Base-by-base conservation (phyloP, 1,284 basidiomycete genomes). In the Papiliotrema nemorosa region DNA sequence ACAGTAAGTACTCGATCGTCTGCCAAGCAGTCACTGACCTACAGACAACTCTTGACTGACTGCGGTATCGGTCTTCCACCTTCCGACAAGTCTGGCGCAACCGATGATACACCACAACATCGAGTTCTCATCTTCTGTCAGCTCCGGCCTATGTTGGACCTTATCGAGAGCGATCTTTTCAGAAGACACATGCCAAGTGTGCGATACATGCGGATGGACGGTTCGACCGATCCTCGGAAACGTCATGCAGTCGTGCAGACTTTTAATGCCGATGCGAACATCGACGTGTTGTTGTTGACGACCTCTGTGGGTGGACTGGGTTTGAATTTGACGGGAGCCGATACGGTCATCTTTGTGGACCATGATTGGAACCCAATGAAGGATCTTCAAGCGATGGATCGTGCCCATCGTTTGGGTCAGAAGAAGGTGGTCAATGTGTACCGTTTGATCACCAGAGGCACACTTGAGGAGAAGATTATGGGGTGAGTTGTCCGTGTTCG, bases 281-380 rank as follows among this genome's bases (percentile, higher is more conserved):
- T 99, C 65, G 96, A 99, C 72, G 94, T 92, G 57, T 78, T 99
- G 21, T 79, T 99, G 18, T 80, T 99, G 53, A 99, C 96, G 0
- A 99, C 96, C 0, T 90, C 92, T 58, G 94, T 99, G 41, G 96
- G 96, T 54, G 96, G 96, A 5, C 78, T 99, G 13, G 96, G 96
- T 1, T 76, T 99, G 60, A 99, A 96, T 20, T 78, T 99, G 59
- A 99, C 96, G 0, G 94, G 96, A 22, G 96, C 96, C 9, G 96
- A 98, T 72, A 98, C 96, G 1, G 96, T 99, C 59, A 97, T 99
- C 58, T 98, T 99, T 66, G 91, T 98, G 43, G 96, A 99, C 72
- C 96, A 98, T 72, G 96, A 99, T 72, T 98, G 96, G 96, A 99
- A 99, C 73, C 96, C 96, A 18, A 97, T 96, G 92, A 97, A 97